These are phyloP conservation scores for Colletotrichum theobromicola DNA, from an alignment of 2,329 filamentous ascomycete genomes.

Conservation along the genomic window DNA sequence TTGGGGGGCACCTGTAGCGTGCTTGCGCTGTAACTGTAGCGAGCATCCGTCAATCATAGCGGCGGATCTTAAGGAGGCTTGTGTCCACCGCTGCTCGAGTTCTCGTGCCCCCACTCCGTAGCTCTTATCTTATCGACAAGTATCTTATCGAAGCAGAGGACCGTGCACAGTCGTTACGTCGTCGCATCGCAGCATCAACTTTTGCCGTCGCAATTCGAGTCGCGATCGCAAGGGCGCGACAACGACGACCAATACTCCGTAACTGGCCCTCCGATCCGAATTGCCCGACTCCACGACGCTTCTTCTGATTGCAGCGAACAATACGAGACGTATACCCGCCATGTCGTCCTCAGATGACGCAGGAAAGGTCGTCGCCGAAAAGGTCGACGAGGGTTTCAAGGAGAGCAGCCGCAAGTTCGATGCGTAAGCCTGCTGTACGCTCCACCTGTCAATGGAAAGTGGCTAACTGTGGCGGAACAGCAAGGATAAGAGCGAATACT, in stretches of 20 bases:
- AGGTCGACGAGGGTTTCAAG: slow-evolving; percentile 8
- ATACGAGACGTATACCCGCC: too few species aligned
- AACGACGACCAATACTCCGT: background rate
- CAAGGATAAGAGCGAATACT: slow-evolving; percentile 88
- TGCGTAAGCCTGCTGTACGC: slow-evolving; percentile 48
- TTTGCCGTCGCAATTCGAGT: background rate
- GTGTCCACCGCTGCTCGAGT: background rate
- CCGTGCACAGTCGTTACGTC: background rate
- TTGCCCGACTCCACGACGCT: background rate
- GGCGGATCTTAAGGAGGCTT: slow-evolving; percentile 6
- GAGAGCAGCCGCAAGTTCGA: slow-evolving; percentile 64
- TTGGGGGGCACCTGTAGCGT: background rate
- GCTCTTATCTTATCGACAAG: slow-evolving; percentile 9
- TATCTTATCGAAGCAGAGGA: too few species aligned
- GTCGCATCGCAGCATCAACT: background rate
- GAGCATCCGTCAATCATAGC: background rate
- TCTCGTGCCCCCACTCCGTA: too few species aligned
- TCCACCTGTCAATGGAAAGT: background rate
- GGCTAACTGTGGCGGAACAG: slow-evolving; percentile 49
- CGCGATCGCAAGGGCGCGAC: background rate
- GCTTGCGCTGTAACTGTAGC: background rate
- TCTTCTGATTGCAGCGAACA: too few species aligned
- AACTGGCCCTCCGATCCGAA: background rate
- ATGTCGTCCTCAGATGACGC: background rate
- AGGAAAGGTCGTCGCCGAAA: background rate